These are phyloP conservation scores for Fusarium cicatricum DNA, from an alignment of 2,329 filamentous ascomycete species.

Conservation along the genomic window DNA sequence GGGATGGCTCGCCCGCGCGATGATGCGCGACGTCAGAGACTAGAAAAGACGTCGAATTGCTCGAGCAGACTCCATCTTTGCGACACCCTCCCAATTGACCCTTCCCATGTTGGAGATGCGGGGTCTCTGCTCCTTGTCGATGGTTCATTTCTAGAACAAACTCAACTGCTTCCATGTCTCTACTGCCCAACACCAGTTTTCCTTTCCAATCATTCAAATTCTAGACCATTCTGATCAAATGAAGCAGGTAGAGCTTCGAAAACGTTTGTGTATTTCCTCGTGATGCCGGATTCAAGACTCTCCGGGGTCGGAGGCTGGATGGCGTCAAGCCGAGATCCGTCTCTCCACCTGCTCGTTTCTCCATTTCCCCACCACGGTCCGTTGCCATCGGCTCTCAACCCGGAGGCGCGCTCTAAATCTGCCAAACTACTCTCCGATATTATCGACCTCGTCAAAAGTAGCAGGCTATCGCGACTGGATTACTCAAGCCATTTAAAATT, in stretches of 20 bases:
- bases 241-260: constrained; percentile 1
- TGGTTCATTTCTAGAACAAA: neutral
- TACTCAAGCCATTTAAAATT: no score
- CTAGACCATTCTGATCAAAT: neutral
- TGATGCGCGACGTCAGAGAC: no score
- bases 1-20: no score
- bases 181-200: neutral
- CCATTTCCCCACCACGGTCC: neutral
- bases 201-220: neutral
- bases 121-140: neutral
- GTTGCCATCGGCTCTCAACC: no score
- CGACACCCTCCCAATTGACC: no score
- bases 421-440: no score
- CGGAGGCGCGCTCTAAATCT: no score
- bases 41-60: constrained; percentile 2
- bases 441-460: no score
- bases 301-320: constrained; percentile 1
- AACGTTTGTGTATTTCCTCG: neutral
- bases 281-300: neutral
- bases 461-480: no score
- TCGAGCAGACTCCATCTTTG: constrained; percentile 9
- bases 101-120: neutral
- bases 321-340: no score
- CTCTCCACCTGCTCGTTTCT: neutral
- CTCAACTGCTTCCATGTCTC: neutral